These are phyloP conservation scores for Trametes elegans DNA, from an alignment of 768 basidiomycete species.

Conservation along the genomic window DNA sequence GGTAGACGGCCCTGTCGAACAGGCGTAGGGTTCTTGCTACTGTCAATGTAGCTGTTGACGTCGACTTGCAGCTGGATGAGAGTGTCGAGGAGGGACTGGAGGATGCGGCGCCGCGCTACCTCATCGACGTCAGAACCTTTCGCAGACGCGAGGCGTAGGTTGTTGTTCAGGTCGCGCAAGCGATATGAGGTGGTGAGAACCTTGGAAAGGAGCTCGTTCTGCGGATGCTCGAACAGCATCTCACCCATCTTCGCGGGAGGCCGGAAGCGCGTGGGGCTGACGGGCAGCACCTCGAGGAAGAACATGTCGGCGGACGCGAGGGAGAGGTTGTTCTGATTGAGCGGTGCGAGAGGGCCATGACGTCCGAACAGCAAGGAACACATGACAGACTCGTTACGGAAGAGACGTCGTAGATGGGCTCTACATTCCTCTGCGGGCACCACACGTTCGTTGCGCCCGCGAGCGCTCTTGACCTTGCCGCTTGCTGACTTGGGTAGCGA, in stretches of 20 bases:
- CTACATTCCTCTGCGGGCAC: slow-evolving; percentile 91
- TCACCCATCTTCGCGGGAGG: slow-evolving; percentile 92
- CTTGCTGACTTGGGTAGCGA: slow-evolving; percentile 69
- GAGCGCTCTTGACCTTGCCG: slow-evolving; percentile 69
- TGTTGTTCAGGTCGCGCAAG: slow-evolving; percentile 71
- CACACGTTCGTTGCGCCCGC: slow-evolving; percentile 88
- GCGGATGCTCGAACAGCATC: slow-evolving; percentile 91
- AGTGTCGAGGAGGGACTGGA: slow-evolving; percentile 71
- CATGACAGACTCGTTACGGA: slow-evolving; percentile 77
- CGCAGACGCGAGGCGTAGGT: slow-evolving; percentile 56
- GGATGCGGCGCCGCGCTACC: slow-evolving; percentile 48
- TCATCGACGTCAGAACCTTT: slow-evolving; percentile 57
- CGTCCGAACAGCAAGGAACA: slow-evolving; percentile 89
- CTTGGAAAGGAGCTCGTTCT: slow-evolving; percentile 85
- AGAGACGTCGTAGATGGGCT: slow-evolving; percentile 87
- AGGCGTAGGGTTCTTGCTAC: slow-evolving; percentile 89
- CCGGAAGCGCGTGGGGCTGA: slow-evolving; percentile 93
- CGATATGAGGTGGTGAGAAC: slow-evolving; percentile 80
- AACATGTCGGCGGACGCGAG: slow-evolving; percentile 91
- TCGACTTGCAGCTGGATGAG: slow-evolving; percentile 90
- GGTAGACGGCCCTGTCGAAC: slow-evolving; percentile 86
- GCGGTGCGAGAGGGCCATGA: slow-evolving; percentile 78
- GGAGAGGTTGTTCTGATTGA: slow-evolving; percentile 59
- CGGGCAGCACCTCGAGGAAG: slow-evolving; percentile 90
- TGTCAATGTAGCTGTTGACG: slow-evolving; percentile 97